phyloP scores from a whole-genome alignment of 2,329 filamentous ascomycete genomes.

The Monosporascus cannonballus region DNA sequence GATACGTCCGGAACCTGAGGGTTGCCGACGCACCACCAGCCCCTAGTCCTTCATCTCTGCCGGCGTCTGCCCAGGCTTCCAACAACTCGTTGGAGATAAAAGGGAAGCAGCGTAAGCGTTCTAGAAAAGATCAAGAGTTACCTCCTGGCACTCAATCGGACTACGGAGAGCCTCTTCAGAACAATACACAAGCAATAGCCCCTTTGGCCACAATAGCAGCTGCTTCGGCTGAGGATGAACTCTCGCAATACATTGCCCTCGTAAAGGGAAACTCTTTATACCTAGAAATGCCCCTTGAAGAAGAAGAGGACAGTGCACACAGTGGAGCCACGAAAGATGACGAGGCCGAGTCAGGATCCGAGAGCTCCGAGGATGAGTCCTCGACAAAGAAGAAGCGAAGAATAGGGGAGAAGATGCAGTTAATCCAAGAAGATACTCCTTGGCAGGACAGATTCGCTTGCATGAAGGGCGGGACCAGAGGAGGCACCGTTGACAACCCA shows the following conservation, averaged over 20 bases:
- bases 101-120: slow-evolving; percentile 3
- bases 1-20: slow-evolving; percentile 39
- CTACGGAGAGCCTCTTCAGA: neutral
- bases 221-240: slow-evolving; percentile 4
- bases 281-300: neutral
- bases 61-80: slow-evolving; percentile 6
- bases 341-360: neutral
- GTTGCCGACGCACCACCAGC: slow-evolving; percentile 42
- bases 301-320: slow-evolving; percentile 12
- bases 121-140: neutral
- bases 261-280: slow-evolving; percentile 46
- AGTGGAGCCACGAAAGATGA: slow-evolving; percentile 21
- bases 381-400: slow-evolving; percentile 17
- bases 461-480: slow-evolving; percentile 43
- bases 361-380: slow-evolving; percentile 8
- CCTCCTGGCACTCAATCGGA: slow-evolving; percentile 1
- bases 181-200: slow-evolving; percentile 1
- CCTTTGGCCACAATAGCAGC: neutral
- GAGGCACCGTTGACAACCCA: slow-evolving; percentile 48
- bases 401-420: neutral
- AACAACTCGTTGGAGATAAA: slow-evolving; percentile 12
- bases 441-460: slow-evolving; percentile 49
- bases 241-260: slow-evolving; percentile 45
- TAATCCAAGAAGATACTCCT: slow-evolving; percentile 21
- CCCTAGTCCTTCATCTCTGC: slow-evolving; percentile 7